A percentile compares a stretch with the other conserved stretches of the same genome.
phyloP scores from a whole-genome alignment of 2,329 filamentous ascomycete species.

The Beauveria asiatica region DNA sequence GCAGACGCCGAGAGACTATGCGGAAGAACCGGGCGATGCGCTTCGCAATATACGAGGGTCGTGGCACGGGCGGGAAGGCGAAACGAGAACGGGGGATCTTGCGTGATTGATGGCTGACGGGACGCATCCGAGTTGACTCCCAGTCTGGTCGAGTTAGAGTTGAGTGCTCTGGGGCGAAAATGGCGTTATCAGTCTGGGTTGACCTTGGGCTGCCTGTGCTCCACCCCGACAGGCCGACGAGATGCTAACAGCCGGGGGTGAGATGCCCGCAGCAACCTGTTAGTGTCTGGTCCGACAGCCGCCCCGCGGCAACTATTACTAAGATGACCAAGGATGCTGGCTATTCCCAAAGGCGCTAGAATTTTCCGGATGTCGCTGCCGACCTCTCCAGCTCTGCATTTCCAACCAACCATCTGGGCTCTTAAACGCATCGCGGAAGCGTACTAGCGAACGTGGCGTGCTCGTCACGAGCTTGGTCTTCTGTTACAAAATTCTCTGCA shows the following conservation, averaged over 20 bases:
- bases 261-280: not conserved
- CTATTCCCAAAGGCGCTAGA: not conserved
- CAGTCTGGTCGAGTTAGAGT: conserved; percentile 4
- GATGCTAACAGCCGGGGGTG: not conserved
- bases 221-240: conserved; percentile 10
- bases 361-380: conserved; percentile 3
- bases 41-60: conserved; percentile 7
- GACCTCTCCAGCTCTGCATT: not conserved
- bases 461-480: no score
- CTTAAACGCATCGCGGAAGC: not conserved
- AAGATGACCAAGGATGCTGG: not conserved
- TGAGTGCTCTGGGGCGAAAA: conserved; percentile 29
- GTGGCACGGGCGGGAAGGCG: not conserved
- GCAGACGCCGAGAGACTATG: not conserved
- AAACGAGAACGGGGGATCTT: not conserved
- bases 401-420: not conserved
- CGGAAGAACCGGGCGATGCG: conserved; percentile 5
- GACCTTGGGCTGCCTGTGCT: not conserved
- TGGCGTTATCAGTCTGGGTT: conserved; percentile 26
- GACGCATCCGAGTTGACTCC: not conserved
- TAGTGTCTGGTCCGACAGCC: conserved; percentile 7
- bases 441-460: no score
- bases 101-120: conserved; percentile 7
- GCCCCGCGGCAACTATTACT: conserved; percentile 6
- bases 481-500: no score